Conservation (phyloP, 1,139 yeast species). For the Kodamaea ohmeri region DNA sequence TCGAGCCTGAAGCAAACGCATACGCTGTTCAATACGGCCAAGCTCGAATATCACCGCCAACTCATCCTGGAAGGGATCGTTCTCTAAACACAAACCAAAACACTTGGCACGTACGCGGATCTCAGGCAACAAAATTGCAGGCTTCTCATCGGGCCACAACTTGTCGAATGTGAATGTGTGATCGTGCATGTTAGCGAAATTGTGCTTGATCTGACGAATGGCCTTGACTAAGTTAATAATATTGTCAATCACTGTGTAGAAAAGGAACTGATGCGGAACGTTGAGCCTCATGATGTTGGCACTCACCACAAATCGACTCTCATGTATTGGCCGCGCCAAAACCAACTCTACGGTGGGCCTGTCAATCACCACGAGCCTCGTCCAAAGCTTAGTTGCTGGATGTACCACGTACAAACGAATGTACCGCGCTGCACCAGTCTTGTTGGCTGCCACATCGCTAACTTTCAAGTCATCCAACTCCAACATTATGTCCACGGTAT, state of each 20-base stretch:
- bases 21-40: slow-evolving; percentile 38
- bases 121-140: slow-evolving; percentile 31
- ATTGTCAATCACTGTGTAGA: slow-evolving; percentile 67
- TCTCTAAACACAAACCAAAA: slow-evolving; percentile 39
- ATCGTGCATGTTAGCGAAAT: slow-evolving; percentile 43
- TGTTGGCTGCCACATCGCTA: slow-evolving; percentile 28
- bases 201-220: slow-evolving; percentile 50
- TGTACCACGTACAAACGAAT: slow-evolving; percentile 52
- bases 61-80: slow-evolving; percentile 45
- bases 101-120: slow-evolving; percentile 30
- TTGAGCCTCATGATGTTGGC: slow-evolving; percentile 33
- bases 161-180: slow-evolving; percentile 38
- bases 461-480: slow-evolving; percentile 44
- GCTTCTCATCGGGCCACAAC: slow-evolving; percentile 33
- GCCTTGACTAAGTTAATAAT: slow-evolving; percentile 61
- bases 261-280: slow-evolving; percentile 61
- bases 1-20: slow-evolving; percentile 29
- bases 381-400: slow-evolving; percentile 51
- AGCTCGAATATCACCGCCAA: slow-evolving; percentile 37
- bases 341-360: slow-evolving; percentile 35
- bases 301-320: slow-evolving; percentile 15
- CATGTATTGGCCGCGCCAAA: slow-evolving; percentile 12
- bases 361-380: slow-evolving; percentile 37
- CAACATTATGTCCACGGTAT: slow-evolving; percentile 48
- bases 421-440: slow-evolving; percentile 31